A percentile compares a stretch with the other conserved stretches of the same genome.
Evolutionary conservation across 345 rosid genomes (phyloP).

Genomic region (Corchorus capsularis): DNA sequence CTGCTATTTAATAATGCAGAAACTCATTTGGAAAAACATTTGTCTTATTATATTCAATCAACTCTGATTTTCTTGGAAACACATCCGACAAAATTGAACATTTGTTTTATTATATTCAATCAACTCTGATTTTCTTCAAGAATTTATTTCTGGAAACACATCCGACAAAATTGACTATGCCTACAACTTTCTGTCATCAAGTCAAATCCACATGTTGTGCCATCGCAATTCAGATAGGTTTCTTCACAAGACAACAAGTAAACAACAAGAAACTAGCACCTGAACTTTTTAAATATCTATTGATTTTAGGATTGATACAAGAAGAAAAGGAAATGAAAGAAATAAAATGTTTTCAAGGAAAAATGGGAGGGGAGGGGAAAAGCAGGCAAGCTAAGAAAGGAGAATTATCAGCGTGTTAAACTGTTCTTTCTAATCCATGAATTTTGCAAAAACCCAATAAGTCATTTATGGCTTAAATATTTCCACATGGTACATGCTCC

Average conservation of each 20-base stretch:
- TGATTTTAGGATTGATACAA: background rate
- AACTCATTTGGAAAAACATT: no score
- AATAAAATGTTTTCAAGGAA: background rate
- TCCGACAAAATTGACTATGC: background rate
- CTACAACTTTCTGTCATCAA: background rate
- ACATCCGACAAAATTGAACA: background rate
- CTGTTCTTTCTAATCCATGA: constrained; percentile 1
- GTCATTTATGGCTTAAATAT: background rate
- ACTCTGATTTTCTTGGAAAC: background rate
- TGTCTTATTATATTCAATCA: background rate
- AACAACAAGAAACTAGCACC: background rate
- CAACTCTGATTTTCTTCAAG: background rate
- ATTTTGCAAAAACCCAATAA: background rate
- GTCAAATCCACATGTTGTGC: background rate
- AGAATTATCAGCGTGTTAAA: background rate
- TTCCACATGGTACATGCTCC: background rate
- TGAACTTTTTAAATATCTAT: background rate
- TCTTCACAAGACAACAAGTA: background rate
- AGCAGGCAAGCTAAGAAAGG: background rate
- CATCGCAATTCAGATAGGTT: background rate
- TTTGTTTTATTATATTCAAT: background rate
- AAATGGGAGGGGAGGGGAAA: background rate
- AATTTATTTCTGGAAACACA: background rate
- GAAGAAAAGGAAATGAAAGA: background rate
- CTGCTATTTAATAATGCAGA: no score